Conservation (phyloP, 331 rosid genomes). For the Quercus phellos region DNA sequence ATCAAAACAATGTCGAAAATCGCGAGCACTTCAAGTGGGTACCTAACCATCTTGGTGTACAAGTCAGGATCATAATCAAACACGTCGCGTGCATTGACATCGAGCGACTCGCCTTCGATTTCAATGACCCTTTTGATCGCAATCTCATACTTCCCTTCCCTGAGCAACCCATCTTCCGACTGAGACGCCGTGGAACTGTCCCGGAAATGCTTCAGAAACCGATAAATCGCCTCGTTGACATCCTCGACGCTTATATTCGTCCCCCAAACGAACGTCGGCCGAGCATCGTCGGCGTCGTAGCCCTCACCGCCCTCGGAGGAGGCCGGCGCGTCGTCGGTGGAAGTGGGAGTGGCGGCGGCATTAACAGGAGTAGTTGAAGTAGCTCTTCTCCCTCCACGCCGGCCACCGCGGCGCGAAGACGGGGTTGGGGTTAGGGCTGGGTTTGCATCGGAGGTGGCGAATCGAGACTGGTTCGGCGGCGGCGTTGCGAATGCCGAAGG, state of each 20-base stretch:
- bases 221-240: slow-evolving; percentile 69
- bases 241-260: slow-evolving; percentile 90
- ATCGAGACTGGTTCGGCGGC: slow-evolving; percentile 47
- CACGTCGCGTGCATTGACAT: slow-evolving; percentile 76
- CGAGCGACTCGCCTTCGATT: slow-evolving; percentile 68
- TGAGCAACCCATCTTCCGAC: slow-evolving; percentile 45
- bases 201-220: slow-evolving; percentile 75
- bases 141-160: slow-evolving; percentile 79
- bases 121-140: slow-evolving; percentile 64
- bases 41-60: slow-evolving; percentile 88
- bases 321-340: slow-evolving; percentile 61
- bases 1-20: slow-evolving; percentile 91
- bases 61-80: slow-evolving; percentile 83
- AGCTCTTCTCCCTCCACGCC: slow-evolving; percentile 28
- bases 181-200: slow-evolving; percentile 33
- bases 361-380: slow-evolving; percentile 21
- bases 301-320: slow-evolving; percentile 89
- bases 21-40: slow-evolving; percentile 92
- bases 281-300: slow-evolving; percentile 64
- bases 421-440: slow-evolving; percentile 40
- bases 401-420: slow-evolving; percentile 31
- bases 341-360: slow-evolving; percentile 65
- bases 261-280: slow-evolving; percentile 91
- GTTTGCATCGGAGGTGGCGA: slow-evolving; percentile 57
- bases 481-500: slow-evolving; percentile 64